phyloP scores from a whole-genome alignment of 169 alveolate species.

The Prorocentrum cordatum region DNA sequence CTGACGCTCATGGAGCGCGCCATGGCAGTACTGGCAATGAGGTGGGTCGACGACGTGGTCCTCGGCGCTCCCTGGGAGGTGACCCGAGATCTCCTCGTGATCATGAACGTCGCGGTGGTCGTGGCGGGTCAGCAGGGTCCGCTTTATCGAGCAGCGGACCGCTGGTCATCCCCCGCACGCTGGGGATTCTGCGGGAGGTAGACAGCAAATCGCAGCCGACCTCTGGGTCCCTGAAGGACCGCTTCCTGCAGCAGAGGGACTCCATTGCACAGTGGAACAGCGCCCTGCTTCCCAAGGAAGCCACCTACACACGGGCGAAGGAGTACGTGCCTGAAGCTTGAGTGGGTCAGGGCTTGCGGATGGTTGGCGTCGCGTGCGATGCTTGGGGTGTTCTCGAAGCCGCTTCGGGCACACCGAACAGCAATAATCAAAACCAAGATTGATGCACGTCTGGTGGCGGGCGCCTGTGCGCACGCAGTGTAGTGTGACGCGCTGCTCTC shows the following conservation, averaged over 20 bases:
- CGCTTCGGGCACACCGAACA: no score
- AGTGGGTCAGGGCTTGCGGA: no score
- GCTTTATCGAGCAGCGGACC: neutral
- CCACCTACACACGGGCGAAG: neutral
- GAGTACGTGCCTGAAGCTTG: neutral
- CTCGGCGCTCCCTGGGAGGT: constrained; percentile 44
- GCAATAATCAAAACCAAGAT: no score
- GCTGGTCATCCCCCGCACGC: neutral
- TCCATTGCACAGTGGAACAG: neutral
- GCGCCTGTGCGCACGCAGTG: no score
- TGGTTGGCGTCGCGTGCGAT: no score
- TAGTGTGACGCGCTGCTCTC: no score
- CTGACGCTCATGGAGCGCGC: constrained; percentile 43
- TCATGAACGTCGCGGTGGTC: neutral
- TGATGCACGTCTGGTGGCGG: no score
- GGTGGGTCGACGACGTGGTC: constrained; percentile 54
- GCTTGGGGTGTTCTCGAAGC: no score
- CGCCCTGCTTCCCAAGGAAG: neutral
- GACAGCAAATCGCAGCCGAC: neutral
- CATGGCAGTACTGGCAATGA: constrained; percentile 16
- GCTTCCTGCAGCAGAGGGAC: neutral
- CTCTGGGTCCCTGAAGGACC: neutral
- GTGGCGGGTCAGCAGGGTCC: neutral
- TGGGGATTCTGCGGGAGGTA: neutral
- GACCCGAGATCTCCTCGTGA: neutral